Base-by-base conservation (phyloP, 805 yeast genomes). In the Candida quercuum region DNA sequence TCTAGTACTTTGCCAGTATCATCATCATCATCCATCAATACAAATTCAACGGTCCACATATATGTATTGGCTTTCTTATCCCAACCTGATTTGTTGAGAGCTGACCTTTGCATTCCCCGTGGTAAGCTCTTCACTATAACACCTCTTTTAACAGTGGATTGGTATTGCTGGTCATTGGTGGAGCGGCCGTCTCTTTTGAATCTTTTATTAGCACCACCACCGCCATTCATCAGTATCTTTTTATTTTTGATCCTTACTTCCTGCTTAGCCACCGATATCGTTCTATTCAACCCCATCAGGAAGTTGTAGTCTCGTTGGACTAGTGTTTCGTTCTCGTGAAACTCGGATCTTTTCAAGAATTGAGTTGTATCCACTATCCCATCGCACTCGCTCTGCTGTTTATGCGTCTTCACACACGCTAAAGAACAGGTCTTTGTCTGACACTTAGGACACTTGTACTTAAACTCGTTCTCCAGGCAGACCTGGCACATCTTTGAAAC, bases 401-500 rank as follows among this genome's bases (percentile, higher is more conserved):
- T 87, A 53, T 89, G 97, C 17, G 68, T 54, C 42, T 74, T 76
- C 20, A 83, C 85, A 62, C 96, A 89, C 8, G 51, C 67, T 6
- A 85, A 54, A 0, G 84, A 76, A 55, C 97, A 89, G 0, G 91
- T 82, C 39, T 62, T 68, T 5, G 64, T 56, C 6, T 63, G 61
- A 53, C 97, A 89, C 14, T 81, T 80, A 0, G 96, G 96, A 57
- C 97, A 89, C 12, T 71, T 77, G 56, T 89, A 89, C 51, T 80
- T 83, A 39, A 68, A 64, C 19, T 48, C 56, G 5, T 61, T 51
- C 15, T 48, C 49, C 10, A 57, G 54, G 45, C 85, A 78, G 14
- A 75, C 61, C 39, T 59, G 65, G 47, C 83, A 78, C n/a, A 51
- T 41, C 6, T 38, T 37, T 8, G 16, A 14, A 15, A 16, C 21